phyloP scores from a whole-genome alignment of 1,284 basidiomycete genomes.

The Cutaneotrichosporon mucoides region DNA sequence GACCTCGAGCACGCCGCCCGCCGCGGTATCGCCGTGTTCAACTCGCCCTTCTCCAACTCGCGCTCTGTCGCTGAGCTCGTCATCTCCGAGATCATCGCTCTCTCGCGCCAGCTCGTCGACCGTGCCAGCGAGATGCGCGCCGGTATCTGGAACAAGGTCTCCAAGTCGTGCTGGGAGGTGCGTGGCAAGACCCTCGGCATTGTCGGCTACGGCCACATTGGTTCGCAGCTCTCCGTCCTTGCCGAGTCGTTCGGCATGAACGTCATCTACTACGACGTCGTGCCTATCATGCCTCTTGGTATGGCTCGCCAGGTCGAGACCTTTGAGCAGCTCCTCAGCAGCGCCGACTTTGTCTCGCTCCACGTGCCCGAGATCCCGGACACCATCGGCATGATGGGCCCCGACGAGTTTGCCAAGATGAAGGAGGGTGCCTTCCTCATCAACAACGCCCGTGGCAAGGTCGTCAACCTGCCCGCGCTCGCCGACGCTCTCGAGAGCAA shows the following conservation, averaged over 20 bases:
- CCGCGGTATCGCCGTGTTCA: constrained; percentile 96
- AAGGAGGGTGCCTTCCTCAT: constrained; percentile 93
- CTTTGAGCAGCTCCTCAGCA: constrained; percentile 69
- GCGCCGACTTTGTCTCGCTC: constrained; percentile 90
- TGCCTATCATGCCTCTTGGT: constrained; percentile 98
- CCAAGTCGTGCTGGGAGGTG: constrained; percentile 96
- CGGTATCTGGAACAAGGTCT: constrained; percentile 98
- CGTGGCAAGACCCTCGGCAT: constrained; percentile 98
- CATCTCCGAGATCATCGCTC: constrained; percentile 85
- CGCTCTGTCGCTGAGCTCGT: constrained; percentile 98
- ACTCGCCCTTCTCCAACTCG: constrained; percentile 99
- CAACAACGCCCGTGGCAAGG: constrained; percentile 94
- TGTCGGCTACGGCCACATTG: constrained; percentile 98
- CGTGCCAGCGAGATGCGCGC: constrained; percentile 80
- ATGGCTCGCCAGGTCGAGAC: constrained; percentile 84
- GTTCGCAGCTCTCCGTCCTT: constrained; percentile 93
- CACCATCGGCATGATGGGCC: constrained; percentile 89
- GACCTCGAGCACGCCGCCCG: constrained; percentile 79
- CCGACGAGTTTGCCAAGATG: constrained; percentile 77
- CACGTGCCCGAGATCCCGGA: constrained; percentile 97
- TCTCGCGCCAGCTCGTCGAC: constrained; percentile 92
- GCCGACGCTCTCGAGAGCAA: constrained; percentile 74
- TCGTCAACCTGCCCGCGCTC: constrained; percentile 91
- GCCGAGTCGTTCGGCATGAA: constrained; percentile 95
- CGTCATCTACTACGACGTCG: constrained; percentile 91